phyloP scores from a whole-genome alignment of 1,139 yeast genomes.

The Hanseniaspora gamundiae region DNA sequence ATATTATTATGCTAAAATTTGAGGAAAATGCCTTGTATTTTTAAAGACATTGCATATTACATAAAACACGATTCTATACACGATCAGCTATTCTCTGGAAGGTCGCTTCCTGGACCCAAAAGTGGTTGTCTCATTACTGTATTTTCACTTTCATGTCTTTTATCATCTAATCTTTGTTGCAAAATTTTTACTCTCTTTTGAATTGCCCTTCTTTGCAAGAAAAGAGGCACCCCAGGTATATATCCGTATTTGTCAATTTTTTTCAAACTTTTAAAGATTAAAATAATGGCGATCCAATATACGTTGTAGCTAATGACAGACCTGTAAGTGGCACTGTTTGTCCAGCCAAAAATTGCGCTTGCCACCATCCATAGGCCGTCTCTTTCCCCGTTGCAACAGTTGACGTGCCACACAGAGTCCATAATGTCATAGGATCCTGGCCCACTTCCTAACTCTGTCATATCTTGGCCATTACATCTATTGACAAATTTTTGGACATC shows the following conservation, averaged over 20 bases:
- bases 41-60: no score
- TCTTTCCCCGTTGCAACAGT: constrained; percentile 85
- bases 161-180: constrained; percentile 11
- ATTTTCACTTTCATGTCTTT: neutral
- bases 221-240: constrained; percentile 46
- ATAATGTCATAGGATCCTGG: constrained; percentile 87
- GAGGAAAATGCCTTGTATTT: no score
- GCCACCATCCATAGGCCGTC: constrained; percentile 92
- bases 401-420: constrained; percentile 85
- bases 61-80: no score
- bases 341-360: constrained; percentile 92
- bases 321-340: constrained; percentile 88
- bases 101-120: neutral
- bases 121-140: neutral
- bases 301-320: constrained; percentile 65
- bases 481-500: constrained; percentile 59
- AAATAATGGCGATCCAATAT: constrained; percentile 63
- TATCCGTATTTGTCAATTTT: constrained; percentile 54
- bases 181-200: constrained; percentile 32
- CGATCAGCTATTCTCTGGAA: neutral
- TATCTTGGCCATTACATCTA: constrained; percentile 70
- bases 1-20: no score
- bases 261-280: constrained; percentile 37
- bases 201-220: constrained; percentile 47
- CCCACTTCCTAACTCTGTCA: constrained; percentile 80